Conservation (phyloP, 2,329 filamentous ascomycete genomes). For the Colletotrichum sp. region DNA sequence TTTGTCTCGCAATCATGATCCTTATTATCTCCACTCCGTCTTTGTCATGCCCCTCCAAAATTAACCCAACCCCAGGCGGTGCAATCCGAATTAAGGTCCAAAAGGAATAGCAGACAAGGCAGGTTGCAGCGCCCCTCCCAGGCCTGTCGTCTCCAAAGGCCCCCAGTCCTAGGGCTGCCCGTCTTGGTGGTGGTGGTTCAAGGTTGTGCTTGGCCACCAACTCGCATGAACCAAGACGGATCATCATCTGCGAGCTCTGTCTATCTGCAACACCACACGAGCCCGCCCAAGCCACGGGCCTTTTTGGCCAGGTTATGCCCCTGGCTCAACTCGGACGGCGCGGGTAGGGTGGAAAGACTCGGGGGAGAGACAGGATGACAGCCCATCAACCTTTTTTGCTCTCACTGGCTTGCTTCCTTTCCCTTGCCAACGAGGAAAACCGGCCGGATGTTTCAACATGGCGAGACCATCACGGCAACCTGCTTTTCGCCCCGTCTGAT, state of each 20-base stretch:
- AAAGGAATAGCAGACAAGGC: not conserved
- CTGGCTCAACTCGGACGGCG: not conserved
- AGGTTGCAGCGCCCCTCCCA: not conserved
- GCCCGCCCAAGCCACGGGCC: not conserved
- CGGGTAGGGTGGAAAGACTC: not conserved
- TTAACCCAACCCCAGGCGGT: not conserved
- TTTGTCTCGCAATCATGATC: not conserved
- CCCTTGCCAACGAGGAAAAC: not conserved
- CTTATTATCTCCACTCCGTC: not conserved
- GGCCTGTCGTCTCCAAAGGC: not conserved
- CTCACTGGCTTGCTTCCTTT: not conserved
- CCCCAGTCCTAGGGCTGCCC: not conserved
- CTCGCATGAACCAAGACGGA: constrained; percentile 17
- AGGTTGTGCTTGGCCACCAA: not conserved
- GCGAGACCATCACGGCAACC: not conserved
- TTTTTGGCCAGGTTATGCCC: not conserved
- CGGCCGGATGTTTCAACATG: not conserved
- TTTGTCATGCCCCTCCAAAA: constrained; percentile 12
- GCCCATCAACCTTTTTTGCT: not conserved
- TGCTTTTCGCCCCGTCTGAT: not conserved
- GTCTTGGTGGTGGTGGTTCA: not conserved
- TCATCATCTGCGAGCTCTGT: constrained; percentile 6
- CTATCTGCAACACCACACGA: constrained; percentile 15
- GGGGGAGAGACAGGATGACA: constrained; percentile 1
- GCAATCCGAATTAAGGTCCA: not conserved